Conservation (phyloP, 495 filamentous ascomycete genomes). For the Hapsidospora chrysogenum region DNA sequence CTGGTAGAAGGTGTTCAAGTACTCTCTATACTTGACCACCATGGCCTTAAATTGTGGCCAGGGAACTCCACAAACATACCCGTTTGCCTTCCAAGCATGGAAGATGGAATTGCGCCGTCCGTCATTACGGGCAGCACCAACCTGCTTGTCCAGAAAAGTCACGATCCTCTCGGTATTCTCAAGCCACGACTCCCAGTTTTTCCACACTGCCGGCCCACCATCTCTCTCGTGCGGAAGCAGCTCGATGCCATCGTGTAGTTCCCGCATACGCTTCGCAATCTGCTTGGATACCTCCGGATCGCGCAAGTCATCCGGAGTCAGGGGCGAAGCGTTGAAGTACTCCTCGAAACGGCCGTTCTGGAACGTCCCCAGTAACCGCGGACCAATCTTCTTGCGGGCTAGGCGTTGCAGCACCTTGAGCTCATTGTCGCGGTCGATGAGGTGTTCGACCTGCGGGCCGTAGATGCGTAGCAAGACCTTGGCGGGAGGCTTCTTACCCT, state of each 20-base stretch:
- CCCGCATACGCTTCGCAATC: constrained; percentile 96
- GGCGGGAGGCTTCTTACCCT: constrained; percentile 22
- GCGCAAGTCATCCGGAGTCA: constrained; percentile 63
- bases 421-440: constrained; percentile 88
- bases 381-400: constrained; percentile 82
- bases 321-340: constrained; percentile 64
- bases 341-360: constrained; percentile 93
- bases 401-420: constrained; percentile 73
- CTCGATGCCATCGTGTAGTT: constrained; percentile 87
- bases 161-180: constrained; percentile 62
- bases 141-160: constrained; percentile 54
- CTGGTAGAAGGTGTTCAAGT: constrained; percentile 57
- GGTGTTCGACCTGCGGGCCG: constrained; percentile 84
- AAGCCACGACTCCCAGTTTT: constrained; percentile 94
- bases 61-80: constrained; percentile 67
- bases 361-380: constrained; percentile 85
- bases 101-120: constrained; percentile 8
- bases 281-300: constrained; percentile 71
- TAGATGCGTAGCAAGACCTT: constrained; percentile 89
- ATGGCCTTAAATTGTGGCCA: constrained; percentile 65
- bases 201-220: constrained; percentile 67
- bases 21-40: constrained; percentile 63
- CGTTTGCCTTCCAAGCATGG: constrained; percentile 43
- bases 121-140: constrained; percentile 17
- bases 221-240: constrained; percentile 61